A percentile compares a stretch with the other conserved stretches of the same genome.
phyloP scores from a whole-genome alignment of 1,284 basidiomycete species.

The Moesziomyces sp. region DNA sequence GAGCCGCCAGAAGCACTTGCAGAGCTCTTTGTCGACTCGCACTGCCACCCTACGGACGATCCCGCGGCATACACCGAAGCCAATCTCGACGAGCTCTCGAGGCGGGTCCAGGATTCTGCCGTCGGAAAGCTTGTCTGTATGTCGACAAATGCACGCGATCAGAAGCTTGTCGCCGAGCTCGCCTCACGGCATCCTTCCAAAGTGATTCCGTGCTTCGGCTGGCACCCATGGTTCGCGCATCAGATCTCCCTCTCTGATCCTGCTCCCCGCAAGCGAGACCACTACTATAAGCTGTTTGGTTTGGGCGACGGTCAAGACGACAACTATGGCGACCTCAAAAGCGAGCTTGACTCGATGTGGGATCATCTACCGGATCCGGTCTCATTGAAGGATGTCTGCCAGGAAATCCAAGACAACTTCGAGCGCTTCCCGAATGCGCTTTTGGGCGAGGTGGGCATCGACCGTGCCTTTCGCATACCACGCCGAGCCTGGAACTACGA shows the following conservation, averaged over 20 bases:
- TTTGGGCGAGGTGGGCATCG: constrained; percentile 63
- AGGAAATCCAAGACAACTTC: constrained; percentile 37
- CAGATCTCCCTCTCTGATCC: constrained; percentile 51
- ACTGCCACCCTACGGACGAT: constrained; percentile 64
- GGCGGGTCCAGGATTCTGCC: constrained; percentile 9
- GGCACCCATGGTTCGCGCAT: constrained; percentile 64
- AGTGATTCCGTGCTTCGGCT: constrained; percentile 55
- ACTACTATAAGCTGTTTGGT: constrained; percentile 50
- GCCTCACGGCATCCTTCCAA: constrained; percentile 26
- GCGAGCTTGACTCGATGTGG: constrained; percentile 43
- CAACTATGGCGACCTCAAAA: neutral
- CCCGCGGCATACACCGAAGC: constrained; percentile 29
- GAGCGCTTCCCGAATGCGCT: constrained; percentile 50
- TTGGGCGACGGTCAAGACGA: neutral
- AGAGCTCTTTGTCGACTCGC: constrained; percentile 45
- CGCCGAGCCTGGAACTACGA: constrained; percentile 39
- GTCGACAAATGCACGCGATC: constrained; percentile 58
- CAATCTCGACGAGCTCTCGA: constrained; percentile 27
- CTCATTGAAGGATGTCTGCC: constrained; percentile 33
- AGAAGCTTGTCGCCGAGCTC: constrained; percentile 50
- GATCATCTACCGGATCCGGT: constrained; percentile 51
- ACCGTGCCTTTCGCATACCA: constrained; percentile 61
- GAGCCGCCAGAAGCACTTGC: constrained; percentile 8
- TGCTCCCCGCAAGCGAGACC: constrained; percentile 27
- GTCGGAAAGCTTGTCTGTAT: constrained; percentile 51